Evolutionary conservation across 225 moss, liverwort and hornwort species (phyloP).

Genomic region (Anthoceros angustus): DNA sequence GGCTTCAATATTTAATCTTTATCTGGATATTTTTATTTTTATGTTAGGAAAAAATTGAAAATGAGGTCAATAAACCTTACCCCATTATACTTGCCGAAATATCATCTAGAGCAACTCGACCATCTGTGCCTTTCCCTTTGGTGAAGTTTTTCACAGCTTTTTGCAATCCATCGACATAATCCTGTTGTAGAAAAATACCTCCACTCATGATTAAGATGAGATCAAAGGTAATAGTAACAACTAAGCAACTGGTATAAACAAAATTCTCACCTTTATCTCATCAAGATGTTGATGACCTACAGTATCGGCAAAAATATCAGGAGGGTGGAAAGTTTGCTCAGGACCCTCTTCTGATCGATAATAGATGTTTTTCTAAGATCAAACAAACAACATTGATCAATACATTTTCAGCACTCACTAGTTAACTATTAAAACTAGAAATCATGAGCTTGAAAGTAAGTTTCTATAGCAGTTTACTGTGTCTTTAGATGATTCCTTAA

Average conservation of each 20-base stretch:
- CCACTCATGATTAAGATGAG: too few species aligned
- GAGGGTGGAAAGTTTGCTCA: background rate
- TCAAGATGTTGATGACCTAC: background rate
- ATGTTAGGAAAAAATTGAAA: background rate
- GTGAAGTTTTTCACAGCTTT: background rate
- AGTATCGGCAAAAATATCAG: background rate
- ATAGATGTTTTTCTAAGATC: background rate
- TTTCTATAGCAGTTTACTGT: background rate
- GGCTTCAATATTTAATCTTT: background rate
- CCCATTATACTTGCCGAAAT: background rate
- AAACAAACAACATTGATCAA: background rate
- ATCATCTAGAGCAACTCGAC: conserved; percentile 1
- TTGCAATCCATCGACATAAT: background rate
- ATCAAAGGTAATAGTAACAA: too few species aligned
- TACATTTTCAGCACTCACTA: background rate
- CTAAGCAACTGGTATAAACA: too few species aligned
- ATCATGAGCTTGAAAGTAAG: too few species aligned
- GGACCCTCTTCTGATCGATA: background rate
- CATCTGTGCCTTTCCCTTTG: conserved; percentile 1
- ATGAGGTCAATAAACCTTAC: background rate
- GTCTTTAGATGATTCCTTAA: background rate
- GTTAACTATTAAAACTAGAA: too few species aligned
- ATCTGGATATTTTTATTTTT: background rate
- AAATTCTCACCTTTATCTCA: background rate
- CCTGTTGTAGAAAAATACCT: background rate